Percentiles rank a stretch among this genome's conserved stretches.
phyloP scores from a whole-genome alignment of 805 yeast genomes.

The Starmerella powellii region DNA sequence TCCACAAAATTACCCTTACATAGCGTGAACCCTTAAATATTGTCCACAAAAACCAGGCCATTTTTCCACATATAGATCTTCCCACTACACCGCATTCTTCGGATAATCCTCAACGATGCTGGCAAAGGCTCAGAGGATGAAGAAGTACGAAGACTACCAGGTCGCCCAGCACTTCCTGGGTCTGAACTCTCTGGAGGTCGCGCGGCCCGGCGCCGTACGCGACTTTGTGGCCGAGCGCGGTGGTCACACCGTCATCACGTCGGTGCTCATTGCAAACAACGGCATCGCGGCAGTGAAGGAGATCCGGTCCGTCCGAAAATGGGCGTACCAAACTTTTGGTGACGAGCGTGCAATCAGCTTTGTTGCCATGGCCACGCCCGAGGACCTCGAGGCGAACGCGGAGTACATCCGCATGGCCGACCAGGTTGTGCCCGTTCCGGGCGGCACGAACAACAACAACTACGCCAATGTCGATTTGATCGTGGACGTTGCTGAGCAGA shows the following conservation, averaged over 20 bases:
- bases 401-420: slow-evolving; percentile 99
- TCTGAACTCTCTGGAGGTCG: slow-evolving; percentile 59
- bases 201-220: slow-evolving; percentile 59
- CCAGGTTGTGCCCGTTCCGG: slow-evolving; percentile 95
- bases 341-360: slow-evolving; percentile 87
- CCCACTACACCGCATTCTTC: no score
- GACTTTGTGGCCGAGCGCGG: slow-evolving; percentile 75
- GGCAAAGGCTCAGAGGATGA: slow-evolving; percentile 16
- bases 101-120: slow-evolving; percentile 1
- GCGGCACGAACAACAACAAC: slow-evolving; percentile 97
- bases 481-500: slow-evolving; percentile 94
- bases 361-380: slow-evolving; percentile 99
- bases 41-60: background rate
- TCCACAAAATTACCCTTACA: no score
- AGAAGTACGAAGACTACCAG: slow-evolving; percentile 24
- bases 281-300: slow-evolving; percentile 99
- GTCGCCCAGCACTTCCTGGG: slow-evolving; percentile 74
- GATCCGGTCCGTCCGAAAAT: slow-evolving; percentile 91
- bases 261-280: slow-evolving; percentile 85
- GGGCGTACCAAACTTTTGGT: slow-evolving; percentile 99
- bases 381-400: slow-evolving; percentile 90
- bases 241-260: slow-evolving; percentile 87
- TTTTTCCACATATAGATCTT: no score
- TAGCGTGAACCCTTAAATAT: no score
- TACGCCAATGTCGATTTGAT: slow-evolving; percentile 96